Evolutionary conservation across 768 basidiomycete genomes (phyloP).

Genomic region (Mrakia gelida): DNA sequence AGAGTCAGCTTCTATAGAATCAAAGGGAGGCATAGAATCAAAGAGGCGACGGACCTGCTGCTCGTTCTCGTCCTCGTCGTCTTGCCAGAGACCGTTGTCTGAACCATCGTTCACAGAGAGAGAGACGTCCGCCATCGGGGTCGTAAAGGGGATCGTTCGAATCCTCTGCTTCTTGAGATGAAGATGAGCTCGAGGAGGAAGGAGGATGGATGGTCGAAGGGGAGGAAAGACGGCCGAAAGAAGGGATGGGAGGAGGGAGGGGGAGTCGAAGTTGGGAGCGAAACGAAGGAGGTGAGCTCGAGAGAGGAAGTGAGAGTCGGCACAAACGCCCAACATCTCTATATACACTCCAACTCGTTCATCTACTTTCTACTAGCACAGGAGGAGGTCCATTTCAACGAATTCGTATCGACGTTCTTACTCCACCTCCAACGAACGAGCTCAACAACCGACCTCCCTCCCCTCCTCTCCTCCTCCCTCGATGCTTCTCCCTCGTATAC

Average conservation of each 20-base stretch:
- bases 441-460: neutral
- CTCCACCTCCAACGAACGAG: neutral
- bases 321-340: neutral
- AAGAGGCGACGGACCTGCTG: neutral
- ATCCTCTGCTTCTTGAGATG: too few relatives aligned
- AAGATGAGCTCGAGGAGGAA: too few relatives aligned
- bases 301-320: neutral
- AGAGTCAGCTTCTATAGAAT: neutral
- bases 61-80: neutral
- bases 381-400: neutral
- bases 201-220: too few relatives aligned
- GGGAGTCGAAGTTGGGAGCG: neutral
- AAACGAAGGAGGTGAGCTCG: neutral
- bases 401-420: neutral
- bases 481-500: constrained; percentile 6
- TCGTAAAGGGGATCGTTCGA: neutral
- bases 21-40: too few relatives aligned
- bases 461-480: neutral
- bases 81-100: neutral
- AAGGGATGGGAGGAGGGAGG: too few relatives aligned
- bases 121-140: neutral
- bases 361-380: neutral
- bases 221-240: too few relatives aligned
- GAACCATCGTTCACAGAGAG: neutral
- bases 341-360: neutral